Base-by-base conservation (phyloP, 2,329 filamentous ascomycete genomes). In the Colletotrichum nymphaeae region DNA sequence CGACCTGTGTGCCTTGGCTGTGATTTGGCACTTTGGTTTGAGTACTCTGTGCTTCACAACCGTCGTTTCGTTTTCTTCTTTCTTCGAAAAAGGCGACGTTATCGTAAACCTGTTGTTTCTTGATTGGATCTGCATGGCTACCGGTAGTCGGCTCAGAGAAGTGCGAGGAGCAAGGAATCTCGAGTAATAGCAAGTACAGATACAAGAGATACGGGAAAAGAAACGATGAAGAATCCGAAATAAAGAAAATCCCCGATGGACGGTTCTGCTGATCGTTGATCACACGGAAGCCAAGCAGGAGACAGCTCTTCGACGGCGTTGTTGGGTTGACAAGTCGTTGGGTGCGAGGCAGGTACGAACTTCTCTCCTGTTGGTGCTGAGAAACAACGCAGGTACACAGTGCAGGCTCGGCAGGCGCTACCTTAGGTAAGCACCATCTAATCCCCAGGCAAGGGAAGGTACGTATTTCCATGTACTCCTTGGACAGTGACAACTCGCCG, bases 241-340 rank as follows among this genome's bases (percentile, higher is more conserved):
- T 11, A 35, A 46, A 65, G 32, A 56, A 72, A 72, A 56, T 60
- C 66, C 66, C 66, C 66, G 53, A 55, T 24, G 19, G 42, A 49
- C 42, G 28, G 37, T 69, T 68, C 52, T 72, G 69, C 63, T 69
- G 53, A 73, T 73, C 56, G 60, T 52, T 70, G 70, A 66, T 73
- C 60, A 64, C 69, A 63, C 66, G 59, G 70, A 60, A 72, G 65
- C 66, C 58, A 63, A 69, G 42, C 64, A 58, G n/a, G 19, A 62
- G 53, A 60, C 59, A 55, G 59, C 69, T 60, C 66, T 69, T 69
- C 69, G 69, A 72, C 64, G 64, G 69, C 58, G 57, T 64, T 55
- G 68, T 66, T 72, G 63, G 56, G 56, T 55, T 67, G 42, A 57
- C 37, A 42, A 65, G 67, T 35, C 55, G 24, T 58, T 22, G 67